Evolutionary conservation across 169 alveolate species (phyloP).

Genomic region (Sarcocystis neurona): DNA sequence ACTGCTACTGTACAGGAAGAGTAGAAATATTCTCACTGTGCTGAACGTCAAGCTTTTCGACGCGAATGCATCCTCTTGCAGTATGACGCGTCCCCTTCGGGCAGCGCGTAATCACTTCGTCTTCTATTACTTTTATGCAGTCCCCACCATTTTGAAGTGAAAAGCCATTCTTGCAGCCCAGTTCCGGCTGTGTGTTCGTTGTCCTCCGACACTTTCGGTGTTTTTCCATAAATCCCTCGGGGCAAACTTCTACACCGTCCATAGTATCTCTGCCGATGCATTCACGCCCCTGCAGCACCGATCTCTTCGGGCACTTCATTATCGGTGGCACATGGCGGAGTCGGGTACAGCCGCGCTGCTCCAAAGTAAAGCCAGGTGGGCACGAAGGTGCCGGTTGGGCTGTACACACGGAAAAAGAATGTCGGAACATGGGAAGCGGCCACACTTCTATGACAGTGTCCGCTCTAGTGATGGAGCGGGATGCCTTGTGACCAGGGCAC

Average conservation of each 20-base stretch:
- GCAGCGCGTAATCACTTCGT: constrained; percentile 29
- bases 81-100: not conserved
- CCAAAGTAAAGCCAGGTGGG: constrained; percentile 23
- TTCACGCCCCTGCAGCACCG: constrained; percentile 6
- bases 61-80: constrained; percentile 5
- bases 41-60: constrained; percentile 7
- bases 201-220: constrained; percentile 27
- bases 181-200: constrained; percentile 1
- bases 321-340: constrained; percentile 12
- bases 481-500: not conserved
- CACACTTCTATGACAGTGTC: not conserved
- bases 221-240: constrained; percentile 30
- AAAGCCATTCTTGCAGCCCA: constrained; percentile 34
- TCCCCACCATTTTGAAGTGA: not conserved
- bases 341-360: not conserved
- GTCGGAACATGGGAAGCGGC: not conserved
- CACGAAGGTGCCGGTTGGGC: constrained; percentile 24
- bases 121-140: constrained; percentile 1
- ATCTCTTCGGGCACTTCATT: constrained; percentile 12
- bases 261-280: not conserved
- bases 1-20: not conserved
- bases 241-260: constrained; percentile 12
- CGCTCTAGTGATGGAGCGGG: not conserved
- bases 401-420: not conserved
- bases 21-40: too few species aligned